These are phyloP conservation scores for Podospora conica DNA, from an alignment of 495 filamentous ascomycete species.

Conservation along the genomic window DNA sequence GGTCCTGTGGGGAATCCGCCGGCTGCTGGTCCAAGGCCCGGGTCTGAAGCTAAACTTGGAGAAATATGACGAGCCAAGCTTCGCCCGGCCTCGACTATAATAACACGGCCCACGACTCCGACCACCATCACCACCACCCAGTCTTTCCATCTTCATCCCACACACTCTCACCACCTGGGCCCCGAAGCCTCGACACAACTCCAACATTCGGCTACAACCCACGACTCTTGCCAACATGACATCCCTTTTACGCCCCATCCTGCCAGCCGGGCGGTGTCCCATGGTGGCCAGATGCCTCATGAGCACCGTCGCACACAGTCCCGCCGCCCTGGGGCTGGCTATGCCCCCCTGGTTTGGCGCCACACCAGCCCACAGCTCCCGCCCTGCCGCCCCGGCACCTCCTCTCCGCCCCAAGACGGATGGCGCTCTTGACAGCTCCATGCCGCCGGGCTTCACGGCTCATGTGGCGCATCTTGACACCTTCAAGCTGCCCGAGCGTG, in stretches of 20 bases:
- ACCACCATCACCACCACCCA: neutral
- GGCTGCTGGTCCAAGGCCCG: neutral
- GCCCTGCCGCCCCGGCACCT: conserved; percentile 1
- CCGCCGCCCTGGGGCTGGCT: neutral
- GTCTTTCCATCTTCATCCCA: neutral
- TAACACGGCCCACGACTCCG: neutral
- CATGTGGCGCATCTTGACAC: conserved; percentile 28
- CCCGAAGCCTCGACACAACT: neutral
- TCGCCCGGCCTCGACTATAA: neutral
- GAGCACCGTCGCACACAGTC: conserved; percentile 13
- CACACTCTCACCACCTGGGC: neutral
- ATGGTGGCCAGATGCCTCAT: conserved; percentile 9
- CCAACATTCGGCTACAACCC: neutral
- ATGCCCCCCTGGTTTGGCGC: conserved; percentile 20
- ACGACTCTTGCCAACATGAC: neutral
- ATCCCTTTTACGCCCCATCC: conserved; percentile 2
- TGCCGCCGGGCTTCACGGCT: conserved; percentile 35
- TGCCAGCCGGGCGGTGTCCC: conserved; percentile 5
- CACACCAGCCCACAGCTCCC: conserved; percentile 10
- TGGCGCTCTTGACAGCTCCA: conserved; percentile 14
- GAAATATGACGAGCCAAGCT: neutral
- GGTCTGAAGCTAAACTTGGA: neutral
- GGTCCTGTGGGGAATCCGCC: neutral
- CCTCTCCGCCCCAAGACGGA: neutral
- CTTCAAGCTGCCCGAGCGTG: conserved; percentile 29